Conservation (phyloP, 2,329 filamentous ascomycete genomes). For the Ceratocystis harringtonii region DNA sequence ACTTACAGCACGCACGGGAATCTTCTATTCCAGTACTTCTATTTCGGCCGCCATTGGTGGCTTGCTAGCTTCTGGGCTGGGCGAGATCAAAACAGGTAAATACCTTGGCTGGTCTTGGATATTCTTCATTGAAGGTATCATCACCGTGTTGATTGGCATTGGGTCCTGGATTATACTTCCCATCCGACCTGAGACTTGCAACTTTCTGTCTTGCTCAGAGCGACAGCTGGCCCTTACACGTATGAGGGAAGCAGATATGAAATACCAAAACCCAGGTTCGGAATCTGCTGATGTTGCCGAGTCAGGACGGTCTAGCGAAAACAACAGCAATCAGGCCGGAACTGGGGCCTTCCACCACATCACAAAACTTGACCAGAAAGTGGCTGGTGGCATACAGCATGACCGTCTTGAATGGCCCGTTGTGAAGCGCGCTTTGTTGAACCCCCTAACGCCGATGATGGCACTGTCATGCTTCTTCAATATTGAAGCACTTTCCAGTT, state of each 20-base stretch:
- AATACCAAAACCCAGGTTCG: neutral
- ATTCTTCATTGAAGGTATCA: conserved; percentile 30
- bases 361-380: neutral
- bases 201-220: conserved; percentile 28
- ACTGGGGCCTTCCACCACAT: neutral
- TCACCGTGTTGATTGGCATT: conserved; percentile 25
- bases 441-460: conserved; percentile 19
- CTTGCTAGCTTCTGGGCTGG: conserved; percentile 30
- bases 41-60: conserved; percentile 50
- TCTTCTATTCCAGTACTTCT: conserved; percentile 43
- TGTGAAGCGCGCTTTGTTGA: conserved; percentile 18
- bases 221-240: conserved; percentile 25
- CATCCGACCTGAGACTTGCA: conserved; percentile 26
- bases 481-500: conserved; percentile 19
- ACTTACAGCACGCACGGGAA: conserved; percentile 19
- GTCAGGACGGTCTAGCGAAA: neutral
- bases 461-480: conserved; percentile 20
- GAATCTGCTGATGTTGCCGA: neutral
- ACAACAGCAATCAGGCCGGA: neutral
- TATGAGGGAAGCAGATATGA: conserved; percentile 17
- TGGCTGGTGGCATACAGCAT: neutral
- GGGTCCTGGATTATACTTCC: conserved; percentile 27
- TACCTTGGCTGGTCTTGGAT: conserved; percentile 33
- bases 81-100: conserved; percentile 25
- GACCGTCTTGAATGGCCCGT: conserved; percentile 12